Percentiles rank a stretch among this genome's conserved stretches.
These are phyloP conservation scores for Alternaria tenuissima DNA, from an alignment of 2,329 filamentous ascomycete genomes.

Conservation along the genomic window DNA sequence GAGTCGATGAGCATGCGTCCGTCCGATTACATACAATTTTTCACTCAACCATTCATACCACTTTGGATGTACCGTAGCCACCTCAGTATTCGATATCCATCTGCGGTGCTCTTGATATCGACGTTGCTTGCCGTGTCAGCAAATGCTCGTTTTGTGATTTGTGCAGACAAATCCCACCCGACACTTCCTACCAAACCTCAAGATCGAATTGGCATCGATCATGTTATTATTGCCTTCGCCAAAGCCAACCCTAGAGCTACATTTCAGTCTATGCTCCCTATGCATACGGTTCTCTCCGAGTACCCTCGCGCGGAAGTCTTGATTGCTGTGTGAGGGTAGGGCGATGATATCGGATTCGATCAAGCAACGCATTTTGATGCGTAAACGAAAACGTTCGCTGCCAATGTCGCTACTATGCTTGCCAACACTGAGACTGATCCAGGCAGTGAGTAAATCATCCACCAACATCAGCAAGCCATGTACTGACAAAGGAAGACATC, in stretches of 20 bases:
- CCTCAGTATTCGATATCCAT: too few relatives aligned
- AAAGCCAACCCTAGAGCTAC: constrained; percentile 53
- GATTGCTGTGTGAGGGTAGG: constrained; percentile 79
- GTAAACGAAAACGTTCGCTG: constrained; percentile 60
- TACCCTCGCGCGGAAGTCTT: constrained; percentile 69
- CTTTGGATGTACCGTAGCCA: too few relatives aligned
- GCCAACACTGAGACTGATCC: constrained; percentile 69
- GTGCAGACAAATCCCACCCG: constrained; percentile 47
- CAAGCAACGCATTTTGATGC: constrained; percentile 62
- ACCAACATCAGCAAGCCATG: background rate
- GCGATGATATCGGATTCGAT: constrained; percentile 71
- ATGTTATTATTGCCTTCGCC: constrained; percentile 48
- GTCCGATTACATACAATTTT: too few relatives aligned
- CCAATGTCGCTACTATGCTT: constrained; percentile 71
- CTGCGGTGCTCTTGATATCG: background rate
- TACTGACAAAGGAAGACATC: constrained; percentile 57
- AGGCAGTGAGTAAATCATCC: constrained; percentile 54
- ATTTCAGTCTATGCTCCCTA: constrained; percentile 64
- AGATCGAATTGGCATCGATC: constrained; percentile 46
- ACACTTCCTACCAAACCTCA: constrained; percentile 34
- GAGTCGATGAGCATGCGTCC: too few relatives aligned
- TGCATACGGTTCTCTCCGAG: constrained; percentile 58
- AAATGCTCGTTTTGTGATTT: constrained; percentile 43
- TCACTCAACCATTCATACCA: too few relatives aligned
- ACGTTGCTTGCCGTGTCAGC: constrained; percentile 22